phyloP scores from a whole-genome alignment of 164 flowering plant genomes.

The Macadamia integrifolia region DNA sequence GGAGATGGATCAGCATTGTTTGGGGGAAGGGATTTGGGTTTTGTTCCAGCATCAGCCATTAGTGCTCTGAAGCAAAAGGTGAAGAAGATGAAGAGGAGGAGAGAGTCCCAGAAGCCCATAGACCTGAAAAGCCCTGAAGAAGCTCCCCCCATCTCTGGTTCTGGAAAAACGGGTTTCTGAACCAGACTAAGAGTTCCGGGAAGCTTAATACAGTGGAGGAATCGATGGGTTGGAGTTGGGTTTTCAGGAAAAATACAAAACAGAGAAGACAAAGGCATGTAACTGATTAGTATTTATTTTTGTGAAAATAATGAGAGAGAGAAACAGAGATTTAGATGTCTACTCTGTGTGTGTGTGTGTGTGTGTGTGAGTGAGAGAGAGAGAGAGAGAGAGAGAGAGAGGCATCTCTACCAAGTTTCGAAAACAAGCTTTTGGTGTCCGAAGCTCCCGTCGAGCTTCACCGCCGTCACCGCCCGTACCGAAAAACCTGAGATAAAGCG shows the following conservation, averaged over 20 bases:
- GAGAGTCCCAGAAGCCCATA: constrained; percentile 10
- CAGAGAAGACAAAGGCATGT: constrained; percentile 21
- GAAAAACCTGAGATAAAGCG: neutral
- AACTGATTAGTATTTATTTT: constrained; percentile 2
- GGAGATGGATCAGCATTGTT: neutral
- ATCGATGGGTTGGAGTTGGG: constrained; percentile 4
- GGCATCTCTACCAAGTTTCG: neutral
- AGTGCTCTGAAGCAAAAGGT: neutral
- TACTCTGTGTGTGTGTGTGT: too few species aligned
- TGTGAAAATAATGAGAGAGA: neutral
- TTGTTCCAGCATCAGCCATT: constrained; percentile 6
- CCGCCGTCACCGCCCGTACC: neutral
- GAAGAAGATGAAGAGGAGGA: constrained; percentile 2
- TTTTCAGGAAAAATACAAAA: constrained; percentile 12
- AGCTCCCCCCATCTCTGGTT: constrained; percentile 8
- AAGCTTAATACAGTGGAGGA: neutral
- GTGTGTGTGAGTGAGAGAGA: neutral
- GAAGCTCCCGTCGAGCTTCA: neutral
- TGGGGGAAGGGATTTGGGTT: neutral
- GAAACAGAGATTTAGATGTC: neutral
- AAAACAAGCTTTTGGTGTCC: neutral
- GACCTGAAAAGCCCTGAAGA: neutral
- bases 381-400: neutral
- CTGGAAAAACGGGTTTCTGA: neutral
- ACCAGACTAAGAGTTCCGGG: neutral